These are phyloP conservation scores for Catharanthus roseus DNA, from an alignment of 257 asterid genomes.

Conservation along the genomic window DNA sequence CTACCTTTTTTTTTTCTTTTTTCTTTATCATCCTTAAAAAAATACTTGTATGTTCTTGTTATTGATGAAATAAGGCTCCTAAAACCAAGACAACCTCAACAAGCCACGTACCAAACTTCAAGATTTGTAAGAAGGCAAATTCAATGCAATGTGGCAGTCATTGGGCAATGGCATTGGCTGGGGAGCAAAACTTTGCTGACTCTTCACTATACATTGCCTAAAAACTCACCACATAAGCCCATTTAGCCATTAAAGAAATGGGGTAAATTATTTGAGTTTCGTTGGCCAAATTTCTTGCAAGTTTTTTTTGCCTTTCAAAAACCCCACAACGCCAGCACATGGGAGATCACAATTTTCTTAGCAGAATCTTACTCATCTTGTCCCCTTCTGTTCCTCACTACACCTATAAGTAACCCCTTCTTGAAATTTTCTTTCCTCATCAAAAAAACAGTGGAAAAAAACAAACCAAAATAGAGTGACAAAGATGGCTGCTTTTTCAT, in stretches of 20 bases:
- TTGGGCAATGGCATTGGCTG: not conserved
- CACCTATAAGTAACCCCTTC: too few relatives aligned
- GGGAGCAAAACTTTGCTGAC: not conserved
- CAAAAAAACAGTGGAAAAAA: not conserved
- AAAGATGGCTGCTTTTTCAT: constrained; percentile 24
- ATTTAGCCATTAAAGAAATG: constrained; percentile 1
- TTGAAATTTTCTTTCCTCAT: too few relatives aligned
- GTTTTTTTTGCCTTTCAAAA: not conserved
- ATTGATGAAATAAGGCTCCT: constrained; percentile 20
- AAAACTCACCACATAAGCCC: not conserved
- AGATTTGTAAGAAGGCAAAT: constrained; percentile 5
- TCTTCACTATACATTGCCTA: not conserved
- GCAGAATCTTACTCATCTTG: constrained; percentile 18
- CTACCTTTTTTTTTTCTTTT: too few relatives aligned
- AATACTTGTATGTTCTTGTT: constrained; percentile 9
- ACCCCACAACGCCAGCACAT: constrained; percentile 22
- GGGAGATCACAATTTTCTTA: not conserved
- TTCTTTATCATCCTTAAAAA: not conserved
- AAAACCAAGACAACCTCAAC: constrained; percentile 11
- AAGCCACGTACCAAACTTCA: constrained; percentile 18
- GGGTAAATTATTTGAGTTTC: constrained; percentile 6
- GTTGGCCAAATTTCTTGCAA: constrained; percentile 13
- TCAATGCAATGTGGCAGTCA: constrained; percentile 18
- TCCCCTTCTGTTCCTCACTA: constrained; percentile 13
- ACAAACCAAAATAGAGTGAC: too few relatives aligned